phyloP scores from a whole-genome alignment of 805 yeast genomes.

The Zygosaccharomyces bailii region DNA sequence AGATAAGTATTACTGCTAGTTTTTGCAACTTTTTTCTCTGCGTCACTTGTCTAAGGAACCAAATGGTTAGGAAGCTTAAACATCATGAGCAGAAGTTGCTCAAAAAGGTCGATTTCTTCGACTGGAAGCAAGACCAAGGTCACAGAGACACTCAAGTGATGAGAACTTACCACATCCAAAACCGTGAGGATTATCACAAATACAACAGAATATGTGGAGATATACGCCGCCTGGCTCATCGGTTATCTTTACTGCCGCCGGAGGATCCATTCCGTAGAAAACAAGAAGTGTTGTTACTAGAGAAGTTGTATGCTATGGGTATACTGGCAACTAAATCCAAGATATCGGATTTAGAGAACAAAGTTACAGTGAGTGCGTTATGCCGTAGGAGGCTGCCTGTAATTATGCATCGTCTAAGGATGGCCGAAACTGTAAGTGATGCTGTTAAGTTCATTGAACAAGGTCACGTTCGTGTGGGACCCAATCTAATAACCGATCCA shows the following conservation, averaged over 20 bases:
- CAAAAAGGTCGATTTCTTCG: conserved; percentile 92
- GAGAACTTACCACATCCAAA: conserved; percentile 89
- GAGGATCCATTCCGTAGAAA: conserved; percentile 81
- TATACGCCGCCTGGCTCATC: conserved; percentile 80
- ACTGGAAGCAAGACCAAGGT: conserved; percentile 95
- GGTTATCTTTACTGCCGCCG: conserved; percentile 78
- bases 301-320: conserved; percentile 87
- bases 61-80: conserved; percentile 80
- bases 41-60: too few relatives aligned
- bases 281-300: conserved; percentile 84
- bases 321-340: conserved; percentile 82
- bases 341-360: conserved; percentile 87
- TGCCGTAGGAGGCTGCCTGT: conserved; percentile 92
- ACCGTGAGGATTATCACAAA: conserved; percentile 92
- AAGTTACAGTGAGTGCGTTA: conserved; percentile 85
- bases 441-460: conserved; percentile 93
- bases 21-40: background rate
- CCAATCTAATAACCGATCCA: conserved; percentile 91
- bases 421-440: conserved; percentile 86
- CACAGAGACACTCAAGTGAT: conserved; percentile 96
- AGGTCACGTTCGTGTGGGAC: conserved; percentile 97
- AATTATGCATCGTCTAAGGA: conserved; percentile 87
- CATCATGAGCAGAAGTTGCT: conserved; percentile 93
- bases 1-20: background rate
- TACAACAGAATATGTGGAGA: conserved; percentile 93